These are phyloP conservation scores for Ascochyta pisi DNA, from an alignment of 2,329 filamentous ascomycete species.

Conservation along the genomic window DNA sequence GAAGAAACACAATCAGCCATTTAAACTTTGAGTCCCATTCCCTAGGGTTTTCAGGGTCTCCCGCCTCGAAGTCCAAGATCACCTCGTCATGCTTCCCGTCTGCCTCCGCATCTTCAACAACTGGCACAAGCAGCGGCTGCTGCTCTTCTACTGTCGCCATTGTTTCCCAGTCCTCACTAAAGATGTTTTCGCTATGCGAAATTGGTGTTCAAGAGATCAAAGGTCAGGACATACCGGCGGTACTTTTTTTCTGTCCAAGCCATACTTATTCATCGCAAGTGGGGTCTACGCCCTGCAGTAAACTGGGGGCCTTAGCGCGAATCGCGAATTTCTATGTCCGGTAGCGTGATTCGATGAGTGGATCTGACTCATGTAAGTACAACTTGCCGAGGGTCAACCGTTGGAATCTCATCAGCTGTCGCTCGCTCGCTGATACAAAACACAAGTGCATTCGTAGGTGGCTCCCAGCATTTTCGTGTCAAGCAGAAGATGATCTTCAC, in stretches of 20 bases:
- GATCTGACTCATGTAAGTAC: slow-evolving; percentile 10
- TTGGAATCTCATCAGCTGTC: not conserved
- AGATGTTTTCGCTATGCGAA: not conserved
- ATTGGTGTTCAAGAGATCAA: not conserved
- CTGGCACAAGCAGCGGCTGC: slow-evolving; percentile 37
- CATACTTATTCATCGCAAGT: slow-evolving; percentile 14
- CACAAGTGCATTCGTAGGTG: not conserved
- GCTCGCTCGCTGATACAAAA: no score
- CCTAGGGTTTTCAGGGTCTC: slow-evolving; percentile 39
- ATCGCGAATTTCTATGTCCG: slow-evolving; percentile 14
- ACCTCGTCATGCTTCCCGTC: slow-evolving; percentile 27
- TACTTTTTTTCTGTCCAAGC: slow-evolving; percentile 18
- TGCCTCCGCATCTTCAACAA: slow-evolving; percentile 26
- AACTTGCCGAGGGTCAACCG: not conserved
- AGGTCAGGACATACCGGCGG: slow-evolving; percentile 4
- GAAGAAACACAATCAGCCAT: slow-evolving; percentile 42
- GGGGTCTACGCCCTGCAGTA: slow-evolving; percentile 17
- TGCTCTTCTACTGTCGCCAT: slow-evolving; percentile 38
- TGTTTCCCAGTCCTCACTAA: slow-evolving; percentile 1
- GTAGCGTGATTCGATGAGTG: slow-evolving; percentile 16
- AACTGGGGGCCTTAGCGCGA: slow-evolving; percentile 10
- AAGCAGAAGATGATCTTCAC: not conserved
- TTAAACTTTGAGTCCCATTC: slow-evolving; percentile 43
- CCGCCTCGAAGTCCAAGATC: slow-evolving; percentile 39
- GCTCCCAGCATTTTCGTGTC: not conserved